phyloP scores from a whole-genome alignment of 345 rosid species.

The Euclidium syriacum region DNA sequence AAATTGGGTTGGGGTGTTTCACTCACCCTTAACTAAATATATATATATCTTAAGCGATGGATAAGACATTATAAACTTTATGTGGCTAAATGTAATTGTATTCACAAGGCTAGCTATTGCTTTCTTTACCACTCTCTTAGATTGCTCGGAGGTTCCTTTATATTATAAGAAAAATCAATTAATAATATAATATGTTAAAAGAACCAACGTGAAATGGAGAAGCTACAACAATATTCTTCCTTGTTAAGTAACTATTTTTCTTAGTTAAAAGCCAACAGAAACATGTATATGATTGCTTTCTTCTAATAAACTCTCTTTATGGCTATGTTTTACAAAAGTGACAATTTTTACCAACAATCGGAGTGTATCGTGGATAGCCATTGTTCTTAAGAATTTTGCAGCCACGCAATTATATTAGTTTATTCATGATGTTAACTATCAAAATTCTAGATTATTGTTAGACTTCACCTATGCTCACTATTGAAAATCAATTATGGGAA shows the following conservation, averaged over 20 bases:
- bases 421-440: too few relatives aligned
- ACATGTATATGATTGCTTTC: neutral
- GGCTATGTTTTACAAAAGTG: neutral
- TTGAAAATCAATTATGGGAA: too few relatives aligned
- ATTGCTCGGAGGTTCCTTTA: neutral
- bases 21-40: slow-evolving; percentile 16
- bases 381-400: too few relatives aligned
- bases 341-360: too few relatives aligned
- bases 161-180: neutral
- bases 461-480: too few relatives aligned
- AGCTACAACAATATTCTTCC: slow-evolving; percentile 15
- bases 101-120: neutral
- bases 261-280: neutral
- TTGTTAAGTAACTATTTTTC: neutral
- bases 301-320: neutral
- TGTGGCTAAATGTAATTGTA: slow-evolving; percentile 1
- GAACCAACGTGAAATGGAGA: neutral
- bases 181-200: too few relatives aligned
- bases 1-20: too few relatives aligned
- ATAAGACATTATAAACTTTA: slow-evolving; percentile 25
- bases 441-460: too few relatives aligned
- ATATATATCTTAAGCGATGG: slow-evolving; percentile 23
- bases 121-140: slow-evolving; percentile 11
- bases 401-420: too few relatives aligned
- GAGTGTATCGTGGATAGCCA: too few relatives aligned